A percentile compares a stretch with the other conserved stretches of the same genome.
These are phyloP conservation scores for Pythium periplocum DNA, from an alignment of 352 stramenopile species.

Conservation along the genomic window DNA sequence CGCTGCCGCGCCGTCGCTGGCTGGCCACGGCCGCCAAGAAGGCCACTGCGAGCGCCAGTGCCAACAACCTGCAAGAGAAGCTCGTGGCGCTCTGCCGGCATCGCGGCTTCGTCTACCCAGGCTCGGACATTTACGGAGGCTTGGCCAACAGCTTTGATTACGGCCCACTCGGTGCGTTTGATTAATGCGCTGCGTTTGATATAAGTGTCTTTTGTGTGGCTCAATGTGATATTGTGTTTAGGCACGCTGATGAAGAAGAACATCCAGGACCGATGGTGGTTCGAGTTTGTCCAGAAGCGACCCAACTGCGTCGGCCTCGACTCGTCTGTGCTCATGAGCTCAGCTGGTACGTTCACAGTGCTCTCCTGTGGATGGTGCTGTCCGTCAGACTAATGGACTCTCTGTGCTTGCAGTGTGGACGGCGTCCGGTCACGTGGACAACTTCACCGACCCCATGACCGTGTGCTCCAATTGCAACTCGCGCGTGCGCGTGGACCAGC, in stretches of 20 bases:
- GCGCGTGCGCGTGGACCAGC: slow-evolving; percentile 67
- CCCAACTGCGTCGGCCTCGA: slow-evolving; percentile 96
- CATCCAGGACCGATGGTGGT: slow-evolving; percentile 96
- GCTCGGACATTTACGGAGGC: slow-evolving; percentile 96
- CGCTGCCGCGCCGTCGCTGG: slow-evolving; percentile 13
- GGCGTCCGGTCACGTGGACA: slow-evolving; percentile 94
- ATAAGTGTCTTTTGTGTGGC: no score
- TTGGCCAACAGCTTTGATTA: slow-evolving; percentile 98
- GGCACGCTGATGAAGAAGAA: slow-evolving; percentile 97
- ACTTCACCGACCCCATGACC: slow-evolving; percentile 98
- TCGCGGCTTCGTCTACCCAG: slow-evolving; percentile 92
- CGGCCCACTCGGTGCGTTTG: slow-evolving; percentile 71
- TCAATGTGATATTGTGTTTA: not conserved
- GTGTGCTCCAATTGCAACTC: slow-evolving; percentile 94
- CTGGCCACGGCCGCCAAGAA: slow-evolving; percentile 29
- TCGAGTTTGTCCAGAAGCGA: slow-evolving; percentile 92
- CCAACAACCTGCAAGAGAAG: slow-evolving; percentile 55
- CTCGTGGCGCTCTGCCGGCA: slow-evolving; percentile 82
- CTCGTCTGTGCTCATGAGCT: slow-evolving; percentile 94
- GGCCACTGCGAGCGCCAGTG: not conserved
- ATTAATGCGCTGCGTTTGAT: no score
- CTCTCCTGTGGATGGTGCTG: not conserved
- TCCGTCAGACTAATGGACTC: not conserved
- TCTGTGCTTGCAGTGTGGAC: slow-evolving; percentile 79
- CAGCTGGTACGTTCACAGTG: slow-evolving; percentile 29